Percentiles rank a stretch among this genome's conserved stretches.
Conservation (phyloP, 2,329 filamentous ascomycete genomes). For the Nemania diffusa region DNA sequence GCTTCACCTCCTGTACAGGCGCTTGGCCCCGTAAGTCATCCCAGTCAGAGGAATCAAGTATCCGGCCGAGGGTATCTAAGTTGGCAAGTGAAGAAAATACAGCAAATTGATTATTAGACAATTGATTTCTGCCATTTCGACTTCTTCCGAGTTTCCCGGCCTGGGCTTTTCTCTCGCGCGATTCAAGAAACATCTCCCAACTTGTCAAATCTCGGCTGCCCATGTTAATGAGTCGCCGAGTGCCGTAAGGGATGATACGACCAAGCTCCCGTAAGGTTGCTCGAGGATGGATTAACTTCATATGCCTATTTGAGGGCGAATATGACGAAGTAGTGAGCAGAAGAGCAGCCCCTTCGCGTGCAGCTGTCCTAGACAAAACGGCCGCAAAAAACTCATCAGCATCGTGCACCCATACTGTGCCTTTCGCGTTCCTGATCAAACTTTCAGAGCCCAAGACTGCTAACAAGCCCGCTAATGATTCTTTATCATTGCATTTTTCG, state of each 20-base stretch:
- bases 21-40: too few relatives aligned
- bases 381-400: background rate
- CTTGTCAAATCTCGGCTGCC: background rate
- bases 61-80: too few relatives aligned
- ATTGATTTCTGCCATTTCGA: background rate
- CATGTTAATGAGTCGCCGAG: slow-evolving; percentile 3
- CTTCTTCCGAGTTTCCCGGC: background rate
- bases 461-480: background rate
- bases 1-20: too few relatives aligned
- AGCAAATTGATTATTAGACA: too few relatives aligned
- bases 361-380: background rate
- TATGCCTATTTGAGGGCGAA: background rate
- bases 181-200: too few relatives aligned
- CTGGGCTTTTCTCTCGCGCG: too few relatives aligned
- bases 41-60: too few relatives aligned
- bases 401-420: slow-evolving; percentile 14
- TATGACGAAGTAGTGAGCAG: background rate
- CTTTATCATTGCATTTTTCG: background rate
- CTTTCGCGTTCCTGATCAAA: background rate
- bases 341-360: background rate
- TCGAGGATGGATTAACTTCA: slow-evolving; percentile 1
- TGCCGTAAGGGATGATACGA: background rate
- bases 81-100: too few relatives aligned
- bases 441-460: background rate
- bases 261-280: background rate